Evolutionary conservation across 768 basidiomycete genomes (phyloP).

Genomic region (Naganishia vaughanmartiniae): DNA sequence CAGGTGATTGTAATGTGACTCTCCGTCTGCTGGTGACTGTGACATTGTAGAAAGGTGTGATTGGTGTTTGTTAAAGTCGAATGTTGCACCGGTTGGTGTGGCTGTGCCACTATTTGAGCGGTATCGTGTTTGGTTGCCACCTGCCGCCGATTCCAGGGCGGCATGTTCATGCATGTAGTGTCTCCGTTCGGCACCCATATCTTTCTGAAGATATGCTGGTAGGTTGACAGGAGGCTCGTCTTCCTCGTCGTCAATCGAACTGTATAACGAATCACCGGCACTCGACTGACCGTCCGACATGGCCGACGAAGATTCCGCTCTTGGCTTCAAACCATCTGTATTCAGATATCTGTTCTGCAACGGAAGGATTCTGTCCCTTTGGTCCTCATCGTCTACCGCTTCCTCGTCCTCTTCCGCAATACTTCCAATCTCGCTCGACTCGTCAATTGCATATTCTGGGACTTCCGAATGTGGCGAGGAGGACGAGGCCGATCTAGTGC

Average conservation of each 20-base stretch:
- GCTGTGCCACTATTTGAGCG: slow-evolving; percentile 14
- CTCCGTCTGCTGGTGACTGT: background rate
- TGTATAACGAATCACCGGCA: slow-evolving; percentile 10
- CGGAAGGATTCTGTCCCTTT: slow-evolving; percentile 1
- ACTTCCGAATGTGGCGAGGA: background rate
- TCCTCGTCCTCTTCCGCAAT: slow-evolving; percentile 27
- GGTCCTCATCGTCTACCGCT: slow-evolving; percentile 11
- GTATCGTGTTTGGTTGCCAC: background rate
- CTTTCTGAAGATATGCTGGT: slow-evolving; percentile 24
- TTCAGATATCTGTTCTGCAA: slow-evolving; percentile 6
- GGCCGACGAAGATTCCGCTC: slow-evolving; percentile 7
- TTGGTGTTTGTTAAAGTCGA: background rate
- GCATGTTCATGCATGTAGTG: slow-evolving; percentile 21
- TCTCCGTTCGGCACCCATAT: slow-evolving; percentile 24
- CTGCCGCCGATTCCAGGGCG: background rate
- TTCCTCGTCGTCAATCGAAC: slow-evolving; percentile 16
- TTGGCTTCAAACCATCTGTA: slow-evolving; percentile 1
- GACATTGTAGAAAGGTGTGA: background rate
- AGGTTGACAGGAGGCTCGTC: slow-evolving; percentile 20
- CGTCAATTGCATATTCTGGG: slow-evolving; percentile 21
- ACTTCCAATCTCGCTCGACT: slow-evolving; percentile 16
- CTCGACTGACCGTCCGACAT: slow-evolving; percentile 10
- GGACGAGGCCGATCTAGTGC: background rate
- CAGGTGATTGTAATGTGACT: background rate
- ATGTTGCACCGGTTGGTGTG: slow-evolving; percentile 4